phyloP scores from a whole-genome alignment of 2,329 filamentous ascomycete genomes.

The Aureobasidium sp. region DNA sequence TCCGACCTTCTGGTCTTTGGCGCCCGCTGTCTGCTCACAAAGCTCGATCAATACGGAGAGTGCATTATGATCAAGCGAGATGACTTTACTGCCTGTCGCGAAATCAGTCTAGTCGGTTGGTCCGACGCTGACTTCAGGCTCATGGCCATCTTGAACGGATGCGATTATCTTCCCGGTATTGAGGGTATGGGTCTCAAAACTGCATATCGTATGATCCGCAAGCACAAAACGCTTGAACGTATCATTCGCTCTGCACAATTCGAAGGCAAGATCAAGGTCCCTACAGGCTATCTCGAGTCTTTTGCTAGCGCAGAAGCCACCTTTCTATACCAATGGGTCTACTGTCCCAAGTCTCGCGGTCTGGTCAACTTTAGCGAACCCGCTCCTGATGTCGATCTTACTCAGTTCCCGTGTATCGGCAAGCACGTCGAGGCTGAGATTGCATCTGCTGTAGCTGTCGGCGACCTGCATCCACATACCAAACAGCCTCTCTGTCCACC shows the following conservation, averaged over 20 bases:
- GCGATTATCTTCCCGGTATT: conserved; percentile 86
- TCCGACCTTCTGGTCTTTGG: conserved; percentile 95
- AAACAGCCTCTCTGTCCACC: conserved; percentile 54
- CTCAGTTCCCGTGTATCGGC: conserved; percentile 76
- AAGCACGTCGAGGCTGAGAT: conserved; percentile 54
- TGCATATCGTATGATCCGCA: conserved; percentile 80
- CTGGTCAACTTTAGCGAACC: conserved; percentile 69
- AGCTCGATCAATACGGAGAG: conserved; percentile 87
- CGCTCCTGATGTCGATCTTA: conserved; percentile 53
- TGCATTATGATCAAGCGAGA: conserved; percentile 85
- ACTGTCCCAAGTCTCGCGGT: conserved; percentile 63
- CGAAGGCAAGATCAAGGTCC: conserved; percentile 75
- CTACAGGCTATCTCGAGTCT: conserved; percentile 67
- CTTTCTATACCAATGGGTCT: conserved; percentile 91
- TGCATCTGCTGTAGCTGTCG: conserved; percentile 66
- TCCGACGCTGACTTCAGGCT: conserved; percentile 81
- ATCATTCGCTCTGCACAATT: conserved; percentile 78
- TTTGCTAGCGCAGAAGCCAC: conserved; percentile 87
- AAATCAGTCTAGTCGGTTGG: conserved; percentile 86
- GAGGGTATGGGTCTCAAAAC: conserved; percentile 86
- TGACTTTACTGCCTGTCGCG: conserved; percentile 81
- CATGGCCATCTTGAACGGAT: conserved; percentile 95
- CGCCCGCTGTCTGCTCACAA: conserved; percentile 81
- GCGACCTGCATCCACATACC: conserved; percentile 83
- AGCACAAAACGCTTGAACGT: conserved; percentile 79